These are phyloP conservation scores for Xylaria arbuscula DNA, from an alignment of 2,329 filamentous ascomycete species.

Conservation along the genomic window DNA sequence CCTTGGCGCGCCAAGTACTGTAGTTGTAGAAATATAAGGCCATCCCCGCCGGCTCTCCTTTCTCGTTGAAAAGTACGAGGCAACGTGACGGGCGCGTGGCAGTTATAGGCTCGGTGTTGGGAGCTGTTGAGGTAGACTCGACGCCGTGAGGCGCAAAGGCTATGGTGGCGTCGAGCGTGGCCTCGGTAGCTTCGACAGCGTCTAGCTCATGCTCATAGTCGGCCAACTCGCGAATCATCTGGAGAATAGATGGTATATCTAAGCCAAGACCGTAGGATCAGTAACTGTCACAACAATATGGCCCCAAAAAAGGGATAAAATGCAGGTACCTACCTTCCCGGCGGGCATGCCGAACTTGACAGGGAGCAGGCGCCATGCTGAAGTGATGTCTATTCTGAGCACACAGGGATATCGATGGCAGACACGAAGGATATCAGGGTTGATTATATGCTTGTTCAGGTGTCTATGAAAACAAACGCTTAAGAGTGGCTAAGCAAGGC, in stretches of 20 bases:
- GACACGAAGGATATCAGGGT: background rate
- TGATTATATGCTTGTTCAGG: background rate
- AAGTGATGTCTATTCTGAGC: background rate
- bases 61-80: slow-evolving; percentile 70
- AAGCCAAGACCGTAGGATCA: slow-evolving; percentile 14
- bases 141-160: slow-evolving; percentile 73
- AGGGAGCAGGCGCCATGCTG: slow-evolving; percentile 50
- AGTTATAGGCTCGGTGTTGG: slow-evolving; percentile 65
- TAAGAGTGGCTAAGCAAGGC: background rate
- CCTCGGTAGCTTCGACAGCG: slow-evolving; percentile 81
- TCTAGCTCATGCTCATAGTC: slow-evolving; percentile 84
- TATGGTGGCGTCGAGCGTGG: slow-evolving; percentile 77
- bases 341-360: slow-evolving; percentile 66
- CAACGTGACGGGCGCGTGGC: slow-evolving; percentile 76
- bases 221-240: slow-evolving; percentile 85
- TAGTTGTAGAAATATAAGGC: slow-evolving; percentile 97
- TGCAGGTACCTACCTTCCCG: slow-evolving; percentile 63
- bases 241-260: slow-evolving; percentile 87
- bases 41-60: slow-evolving; percentile 72
- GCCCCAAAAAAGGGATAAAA: background rate
- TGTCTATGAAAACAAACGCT: background rate
- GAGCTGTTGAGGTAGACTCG: slow-evolving; percentile 53
- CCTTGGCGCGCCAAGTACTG: slow-evolving; percentile 87
- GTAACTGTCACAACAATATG: slow-evolving; percentile 28
- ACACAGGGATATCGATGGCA: background rate